These are phyloP conservation scores for Penicillium sp. DNA, from an alignment of 2,329 filamentous ascomycete genomes.

Conservation along the genomic window DNA sequence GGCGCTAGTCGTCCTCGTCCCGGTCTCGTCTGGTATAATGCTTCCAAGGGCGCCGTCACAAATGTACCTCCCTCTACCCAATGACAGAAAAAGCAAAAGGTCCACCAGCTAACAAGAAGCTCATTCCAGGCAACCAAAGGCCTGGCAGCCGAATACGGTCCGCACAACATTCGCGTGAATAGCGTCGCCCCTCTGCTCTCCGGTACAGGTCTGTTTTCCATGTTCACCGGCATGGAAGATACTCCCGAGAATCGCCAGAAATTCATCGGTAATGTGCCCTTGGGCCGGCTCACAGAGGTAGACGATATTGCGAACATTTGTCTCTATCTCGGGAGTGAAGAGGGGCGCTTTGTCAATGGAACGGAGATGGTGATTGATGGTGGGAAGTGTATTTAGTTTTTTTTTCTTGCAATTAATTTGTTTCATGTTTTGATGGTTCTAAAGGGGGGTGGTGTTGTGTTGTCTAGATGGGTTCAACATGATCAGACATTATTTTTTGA, in stretches of 20 bases:
- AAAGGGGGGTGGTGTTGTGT: too few relatives aligned
- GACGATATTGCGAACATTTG: constrained; percentile 66
- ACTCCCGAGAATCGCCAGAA: constrained; percentile 41
- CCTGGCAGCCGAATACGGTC: constrained; percentile 67
- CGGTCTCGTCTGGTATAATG: constrained; percentile 44
- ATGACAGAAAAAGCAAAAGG: not conserved
- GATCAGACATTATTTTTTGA: too few relatives aligned
- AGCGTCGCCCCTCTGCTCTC: constrained; percentile 63
- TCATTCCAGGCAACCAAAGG: constrained; percentile 53
- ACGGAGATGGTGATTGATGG: constrained; percentile 63
- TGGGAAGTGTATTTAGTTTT: constrained; percentile 37
- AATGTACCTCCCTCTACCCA: constrained; percentile 26
- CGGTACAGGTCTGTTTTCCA: constrained; percentile 56
- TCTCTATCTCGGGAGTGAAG: constrained; percentile 64
- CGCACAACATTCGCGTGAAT: constrained; percentile 67
- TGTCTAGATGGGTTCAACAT: too few relatives aligned
- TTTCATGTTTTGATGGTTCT: not conserved
- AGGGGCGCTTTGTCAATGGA: constrained; percentile 66
- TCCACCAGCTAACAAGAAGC: not conserved
- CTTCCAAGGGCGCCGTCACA: constrained; percentile 40
- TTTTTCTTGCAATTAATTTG: not conserved
- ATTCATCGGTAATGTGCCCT: constrained; percentile 41
- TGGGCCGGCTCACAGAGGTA: constrained; percentile 39
- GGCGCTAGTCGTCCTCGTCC: constrained; percentile 39
- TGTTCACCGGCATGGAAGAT: constrained; percentile 38